phyloP scores from a whole-genome alignment of 1,284 basidiomycete species.

The Fomitopsis schrenkii region DNA sequence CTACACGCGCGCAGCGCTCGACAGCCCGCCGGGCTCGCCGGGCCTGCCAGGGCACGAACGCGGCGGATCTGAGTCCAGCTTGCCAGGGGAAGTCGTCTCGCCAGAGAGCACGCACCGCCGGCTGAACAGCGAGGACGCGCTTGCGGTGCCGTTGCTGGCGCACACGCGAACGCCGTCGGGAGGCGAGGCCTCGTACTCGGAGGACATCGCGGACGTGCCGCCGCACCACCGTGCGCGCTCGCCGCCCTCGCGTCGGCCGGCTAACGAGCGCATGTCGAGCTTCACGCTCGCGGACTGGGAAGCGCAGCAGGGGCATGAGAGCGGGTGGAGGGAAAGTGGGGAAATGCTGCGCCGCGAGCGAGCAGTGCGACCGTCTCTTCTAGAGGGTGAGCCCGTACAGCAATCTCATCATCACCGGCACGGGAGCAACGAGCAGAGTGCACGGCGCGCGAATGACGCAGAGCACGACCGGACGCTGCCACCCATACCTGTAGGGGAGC shows the following conservation, averaged over 20 bases:
- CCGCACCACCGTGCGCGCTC: background rate
- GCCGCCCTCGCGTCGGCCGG: background rate
- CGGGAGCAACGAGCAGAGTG: background rate
- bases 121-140: conserved; percentile 18
- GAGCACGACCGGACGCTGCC: background rate
- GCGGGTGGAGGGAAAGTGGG: too few relatives aligned
- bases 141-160: conserved; percentile 31
- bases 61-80: conserved; percentile 3
- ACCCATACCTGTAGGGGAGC: background rate
- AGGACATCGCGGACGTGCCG: conserved; percentile 13
- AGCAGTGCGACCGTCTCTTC: too few relatives aligned
- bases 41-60: background rate
- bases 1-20: conserved; percentile 20
- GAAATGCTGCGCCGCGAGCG: too few relatives aligned
- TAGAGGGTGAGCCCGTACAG: too few relatives aligned
- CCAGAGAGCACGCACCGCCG: conserved; percentile 17
- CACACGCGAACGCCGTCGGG: conserved; percentile 25
- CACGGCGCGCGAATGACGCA: background rate
- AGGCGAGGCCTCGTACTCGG: conserved; percentile 2
- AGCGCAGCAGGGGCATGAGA: too few relatives aligned
- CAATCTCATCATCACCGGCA: too few relatives aligned
- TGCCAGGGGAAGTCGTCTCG: conserved; percentile 1
- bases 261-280: background rate
- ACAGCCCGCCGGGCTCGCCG: background rate
- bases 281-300: background rate